Evolutionary conservation across 768 basidiomycete genomes (phyloP), one percentile per base, ranked within the genome.

Genomic region (Termitomyces titanicus): DNA sequence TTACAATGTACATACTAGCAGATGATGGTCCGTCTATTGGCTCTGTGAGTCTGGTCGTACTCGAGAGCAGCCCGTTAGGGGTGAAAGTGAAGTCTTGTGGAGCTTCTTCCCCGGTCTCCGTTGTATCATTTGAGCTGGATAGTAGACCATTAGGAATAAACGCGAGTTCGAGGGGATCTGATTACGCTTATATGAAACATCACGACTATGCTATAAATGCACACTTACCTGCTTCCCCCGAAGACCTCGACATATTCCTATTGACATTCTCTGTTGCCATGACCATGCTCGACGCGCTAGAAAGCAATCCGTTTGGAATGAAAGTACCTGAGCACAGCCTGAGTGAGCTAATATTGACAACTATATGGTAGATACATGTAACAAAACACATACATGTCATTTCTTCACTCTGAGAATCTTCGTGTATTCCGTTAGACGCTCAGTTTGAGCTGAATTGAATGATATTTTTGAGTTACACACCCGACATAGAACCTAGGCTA

Each of bases 291-390:
- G 29, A n/a, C 20, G 39, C 10, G 9, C 9, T 58, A 3, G 64
- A 52, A 10, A 67, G 61, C 15, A 52, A n/a, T 2, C 62, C 63
- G 51, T 66, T 66, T 5, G 63, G 31, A 43, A 55, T 15, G 42
- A 59, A 55, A 12, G 31, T 43, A 17, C 31, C 51, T 52, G 24
- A 24, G 11, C 12, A 20, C 13, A 24, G 22, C 31, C 51, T 52
- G 24, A 24, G 11, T n/a, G 29, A 20, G 35, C 24, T 37, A 1
- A 25, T 4, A 25, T 49, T 27, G 3, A 27, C 25, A 6, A 2
- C 25, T 7, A 3, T 18, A 18, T 6, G 3, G 9, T 25, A 27
- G 3, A 18, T 37, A 37, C 15, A 27, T n/a, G 1, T n/a, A 17
- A 5, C 9, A 37, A 3, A 3, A 17, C n/a, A 49, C 48, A n/a